Conservation (phyloP, 768 basidiomycete genomes). For the Termitomyces sp. region DNA sequence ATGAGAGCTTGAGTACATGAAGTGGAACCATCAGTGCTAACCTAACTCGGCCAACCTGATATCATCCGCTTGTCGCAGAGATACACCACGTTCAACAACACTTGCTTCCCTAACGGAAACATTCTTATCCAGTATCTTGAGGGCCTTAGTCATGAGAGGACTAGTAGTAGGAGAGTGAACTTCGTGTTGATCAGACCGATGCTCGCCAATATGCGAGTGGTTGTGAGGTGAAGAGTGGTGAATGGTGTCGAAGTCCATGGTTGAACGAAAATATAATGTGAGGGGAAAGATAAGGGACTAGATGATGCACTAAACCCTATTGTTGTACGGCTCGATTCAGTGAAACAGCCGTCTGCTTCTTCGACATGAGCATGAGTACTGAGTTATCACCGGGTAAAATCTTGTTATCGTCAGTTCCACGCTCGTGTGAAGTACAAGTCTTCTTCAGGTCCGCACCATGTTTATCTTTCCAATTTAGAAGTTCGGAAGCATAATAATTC, state of each 20-base stretch:
- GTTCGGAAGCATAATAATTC: too few relatives aligned
- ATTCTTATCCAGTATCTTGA: background rate
- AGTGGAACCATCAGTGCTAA: background rate
- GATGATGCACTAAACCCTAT: background rate
- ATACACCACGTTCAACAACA: background rate
- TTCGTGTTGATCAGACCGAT: background rate
- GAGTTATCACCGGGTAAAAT: background rate
- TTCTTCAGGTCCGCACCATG: background rate
- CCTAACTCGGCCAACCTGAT: background rate
- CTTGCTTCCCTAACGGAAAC: background rate
- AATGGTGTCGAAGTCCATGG: background rate
- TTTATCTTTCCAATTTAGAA: background rate
- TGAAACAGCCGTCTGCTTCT: background rate
- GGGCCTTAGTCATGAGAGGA: background rate
- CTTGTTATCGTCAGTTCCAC: background rate
- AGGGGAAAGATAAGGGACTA: background rate
- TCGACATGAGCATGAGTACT: background rate
- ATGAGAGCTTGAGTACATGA: background rate
- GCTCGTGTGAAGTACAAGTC: background rate
- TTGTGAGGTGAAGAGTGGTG: background rate
- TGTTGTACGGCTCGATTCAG: background rate
- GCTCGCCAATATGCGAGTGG: background rate
- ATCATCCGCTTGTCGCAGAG: background rate
- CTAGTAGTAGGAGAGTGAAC: background rate
- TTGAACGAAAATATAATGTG: background rate